Base-by-base conservation (phyloP, 352 stramenopile species). In the Phytophthora aleatoria region DNA sequence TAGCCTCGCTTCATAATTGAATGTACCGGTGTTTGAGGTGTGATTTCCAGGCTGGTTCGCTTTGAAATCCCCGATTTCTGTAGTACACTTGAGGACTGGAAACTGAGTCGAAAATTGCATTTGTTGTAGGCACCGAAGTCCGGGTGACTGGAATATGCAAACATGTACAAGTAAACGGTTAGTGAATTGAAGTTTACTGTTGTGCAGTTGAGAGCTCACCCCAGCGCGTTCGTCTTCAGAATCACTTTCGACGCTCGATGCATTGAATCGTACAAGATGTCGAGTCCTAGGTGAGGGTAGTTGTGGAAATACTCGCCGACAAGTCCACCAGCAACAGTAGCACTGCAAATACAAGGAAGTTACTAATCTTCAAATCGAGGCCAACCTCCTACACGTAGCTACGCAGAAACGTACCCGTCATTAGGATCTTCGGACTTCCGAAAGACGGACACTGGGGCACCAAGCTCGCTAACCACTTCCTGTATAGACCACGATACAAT, bases 121-220 rank as follows among this genome's bases (percentile, higher is more conserved):
- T 95, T 95, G 62, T 91, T 79, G 63, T 94, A 95, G 12, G 79
- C 70, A 11, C 83, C 84, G 58, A 95, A 95, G 38, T 92, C 85
- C 1, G 85, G 79, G 35, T 95, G 85, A 7, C 85, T 93, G 27
- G 15, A 49, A 26, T n/a, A 28, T 51, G 11, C 15, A 43, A 43
- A 20, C 20, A 20, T 20, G 20, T 20, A 43, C 38, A 15, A 20
- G 38, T 13, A 7, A 43, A 20, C 10, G 15, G 38, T 6, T 5
- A 43, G 38, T 43, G 28, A 7, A 33, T 4, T 7, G 31, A 36
- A 36, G 20, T 50, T 16, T 20, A 43, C 12, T 20, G 1, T n/a
- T 43, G 6, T 20, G 36, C 10, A 43, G n/a, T 9, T 58, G 2
- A 53, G 6, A 16, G 15, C 61, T 26, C 51, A 93, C 86, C 84